These are phyloP conservation scores for Arctium lappa DNA, from an alignment of 129 eudicot species.

Conservation along the genomic window DNA sequence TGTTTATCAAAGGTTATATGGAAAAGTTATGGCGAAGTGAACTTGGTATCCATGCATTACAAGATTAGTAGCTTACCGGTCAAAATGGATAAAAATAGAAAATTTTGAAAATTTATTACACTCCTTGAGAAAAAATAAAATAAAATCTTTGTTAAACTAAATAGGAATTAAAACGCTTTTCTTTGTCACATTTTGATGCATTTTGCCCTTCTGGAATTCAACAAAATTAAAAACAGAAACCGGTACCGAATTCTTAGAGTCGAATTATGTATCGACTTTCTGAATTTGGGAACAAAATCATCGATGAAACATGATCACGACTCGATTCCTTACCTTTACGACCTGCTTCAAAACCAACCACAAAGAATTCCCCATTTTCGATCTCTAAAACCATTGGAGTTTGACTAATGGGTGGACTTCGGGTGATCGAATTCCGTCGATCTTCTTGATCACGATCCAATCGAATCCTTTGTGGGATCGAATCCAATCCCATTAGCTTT, in stretches of 20 bases:
- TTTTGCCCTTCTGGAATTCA: conserved; percentile 19
- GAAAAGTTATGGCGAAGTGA: no score
- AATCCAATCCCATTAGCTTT: conserved; percentile 75
- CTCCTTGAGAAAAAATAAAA: background rate
- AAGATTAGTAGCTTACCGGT: background rate
- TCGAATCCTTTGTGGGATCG: conserved; percentile 36
- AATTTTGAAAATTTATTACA: no score
- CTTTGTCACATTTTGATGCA: background rate
- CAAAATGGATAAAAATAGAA: no score
- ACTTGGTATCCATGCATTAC: no score
- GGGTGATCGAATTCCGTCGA: conserved; percentile 12
- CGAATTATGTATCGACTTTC: conserved; percentile 25
- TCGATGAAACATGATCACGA: background rate
- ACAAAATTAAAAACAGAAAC: conserved; percentile 41
- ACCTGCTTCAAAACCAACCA: conserved; percentile 56
- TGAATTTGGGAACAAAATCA: background rate
- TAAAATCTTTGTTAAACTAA: no score
- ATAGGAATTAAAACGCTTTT: conserved; percentile 33
- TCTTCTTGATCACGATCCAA: conserved; percentile 9
- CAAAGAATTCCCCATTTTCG: conserved; percentile 55
- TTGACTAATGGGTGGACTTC: conserved; percentile 17
- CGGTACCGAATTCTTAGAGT: conserved; percentile 33
- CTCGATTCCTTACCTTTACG: conserved; percentile 17
- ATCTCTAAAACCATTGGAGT: conserved; percentile 47
- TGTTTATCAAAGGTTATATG: no score